A percentile compares a stretch with the other conserved stretches of the same genome.
Evolutionary conservation across 345 rosid species (phyloP).

Genomic region (Abelmoschus esculentus): DNA sequence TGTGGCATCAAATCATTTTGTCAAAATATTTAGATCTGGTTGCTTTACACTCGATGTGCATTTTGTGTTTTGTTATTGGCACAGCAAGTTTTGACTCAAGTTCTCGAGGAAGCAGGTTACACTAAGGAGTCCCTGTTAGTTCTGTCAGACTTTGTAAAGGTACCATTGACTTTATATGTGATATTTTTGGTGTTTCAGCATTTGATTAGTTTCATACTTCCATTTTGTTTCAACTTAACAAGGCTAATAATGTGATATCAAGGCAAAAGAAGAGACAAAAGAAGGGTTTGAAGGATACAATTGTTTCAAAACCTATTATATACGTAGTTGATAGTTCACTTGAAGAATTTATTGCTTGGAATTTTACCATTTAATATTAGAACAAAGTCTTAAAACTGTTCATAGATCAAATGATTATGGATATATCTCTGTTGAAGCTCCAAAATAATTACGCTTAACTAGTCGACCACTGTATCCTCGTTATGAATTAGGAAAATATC

Average conservation of each 20-base stretch:
- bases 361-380: background rate
- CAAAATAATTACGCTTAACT: background rate
- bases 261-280: too few relatives aligned
- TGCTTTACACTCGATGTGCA: background rate
- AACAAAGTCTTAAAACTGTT: background rate
- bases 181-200: background rate
- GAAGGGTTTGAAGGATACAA: too few relatives aligned
- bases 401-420: background rate
- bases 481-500: background rate
- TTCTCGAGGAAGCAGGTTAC: constrained; percentile 77
- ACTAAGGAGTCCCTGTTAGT: constrained; percentile 44
- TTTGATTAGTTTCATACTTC: background rate
- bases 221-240: too few relatives aligned
- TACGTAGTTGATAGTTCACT: too few relatives aligned
- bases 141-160: constrained; percentile 66
- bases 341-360: too few relatives aligned
- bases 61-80: constrained; percentile 23
- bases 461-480: background rate
- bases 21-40: background rate
- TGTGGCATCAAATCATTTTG: background rate
- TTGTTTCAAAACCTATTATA: too few relatives aligned
- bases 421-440: background rate
- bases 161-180: constrained; percentile 10
- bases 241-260: too few relatives aligned
- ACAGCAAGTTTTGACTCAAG: constrained; percentile 66